A percentile compares a stretch with the other conserved stretches of the same genome.
phyloP scores from a whole-genome alignment of 805 yeast species.

The Yamadazyma kitorensis region DNA sequence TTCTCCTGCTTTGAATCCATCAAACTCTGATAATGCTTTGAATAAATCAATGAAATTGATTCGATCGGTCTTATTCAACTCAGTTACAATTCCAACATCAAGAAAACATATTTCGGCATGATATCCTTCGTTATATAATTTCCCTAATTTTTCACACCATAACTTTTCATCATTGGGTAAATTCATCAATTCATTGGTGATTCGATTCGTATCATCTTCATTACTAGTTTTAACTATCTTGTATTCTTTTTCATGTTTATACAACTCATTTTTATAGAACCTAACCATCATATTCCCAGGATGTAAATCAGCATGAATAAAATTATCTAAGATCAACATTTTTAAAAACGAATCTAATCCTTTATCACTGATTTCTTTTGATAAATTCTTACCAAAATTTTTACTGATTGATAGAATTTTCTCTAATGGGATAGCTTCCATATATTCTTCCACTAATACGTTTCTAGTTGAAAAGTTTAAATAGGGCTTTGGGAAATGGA shows the following conservation, averaged over 20 bases:
- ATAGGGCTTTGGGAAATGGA: conserved; percentile 80
- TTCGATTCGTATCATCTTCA: conserved; percentile 45
- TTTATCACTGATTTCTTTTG: conserved; percentile 71
- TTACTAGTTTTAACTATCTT: conserved; percentile 40
- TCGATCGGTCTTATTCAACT: conserved; percentile 72
- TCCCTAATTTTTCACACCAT: conserved; percentile 47
- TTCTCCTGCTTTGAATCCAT: conserved; percentile 93
- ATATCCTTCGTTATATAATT: conserved; percentile 55
- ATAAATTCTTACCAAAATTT: conserved; percentile 48
- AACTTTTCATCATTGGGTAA: conserved; percentile 30
- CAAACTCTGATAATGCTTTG: conserved; percentile 84
- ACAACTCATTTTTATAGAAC: conserved; percentile 51
- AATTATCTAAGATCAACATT: conserved; percentile 90
- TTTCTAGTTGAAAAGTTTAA: conserved; percentile 60
- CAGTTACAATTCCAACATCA: conserved; percentile 93
- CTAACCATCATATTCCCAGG: conserved; percentile 92
- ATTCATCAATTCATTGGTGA: conserved; percentile 39
- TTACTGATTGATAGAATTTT: conserved; percentile 52
- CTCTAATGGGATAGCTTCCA: conserved; percentile 81
- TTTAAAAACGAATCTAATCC: conserved; percentile 88
- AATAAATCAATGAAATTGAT: conserved; percentile 86
- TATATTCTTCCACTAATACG: conserved; percentile 81
- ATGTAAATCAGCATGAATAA: conserved; percentile 94
- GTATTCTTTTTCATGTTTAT: conserved; percentile 41
- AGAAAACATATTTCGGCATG: conserved; percentile 85